Evolutionary conservation across 2,329 filamentous ascomycete species (phyloP).

Genomic region (Trichoderma endophyticum): DNA sequence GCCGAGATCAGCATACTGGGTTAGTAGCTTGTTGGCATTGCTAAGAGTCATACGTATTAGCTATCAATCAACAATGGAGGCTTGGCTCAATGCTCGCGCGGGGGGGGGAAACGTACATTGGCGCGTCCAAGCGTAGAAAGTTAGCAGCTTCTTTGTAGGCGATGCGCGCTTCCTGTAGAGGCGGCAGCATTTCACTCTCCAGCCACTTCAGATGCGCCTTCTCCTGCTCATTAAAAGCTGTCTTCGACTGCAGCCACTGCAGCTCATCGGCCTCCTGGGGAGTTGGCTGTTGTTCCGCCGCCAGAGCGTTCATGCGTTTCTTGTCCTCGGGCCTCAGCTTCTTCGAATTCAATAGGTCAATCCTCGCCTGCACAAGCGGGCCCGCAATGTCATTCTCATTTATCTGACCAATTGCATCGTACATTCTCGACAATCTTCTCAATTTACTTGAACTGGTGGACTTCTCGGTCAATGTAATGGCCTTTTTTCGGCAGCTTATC

Average conservation of each 20-base stretch:
- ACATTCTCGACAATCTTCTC: constrained; percentile 78
- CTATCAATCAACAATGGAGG: background rate
- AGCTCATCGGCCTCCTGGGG: background rate
- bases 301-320: background rate
- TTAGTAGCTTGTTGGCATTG: constrained; percentile 85
- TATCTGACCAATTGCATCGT: constrained; percentile 83
- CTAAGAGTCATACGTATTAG: background rate
- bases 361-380: background rate
- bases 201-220: background rate
- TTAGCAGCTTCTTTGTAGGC: constrained; percentile 81
- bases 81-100: background rate
- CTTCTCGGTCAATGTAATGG: constrained; percentile 61
- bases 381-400: constrained; percentile 45
- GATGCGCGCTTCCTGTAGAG: constrained; percentile 69
- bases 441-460: constrained; percentile 91
- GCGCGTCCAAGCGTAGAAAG: constrained; percentile 58
- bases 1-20: constrained; percentile 86
- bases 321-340: no score
- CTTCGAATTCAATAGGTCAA: background rate
- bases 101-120: constrained; percentile 3
- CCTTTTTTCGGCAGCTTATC: constrained; percentile 71
- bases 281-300: background rate
- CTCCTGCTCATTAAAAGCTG: background rate
- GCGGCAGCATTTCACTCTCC: background rate
- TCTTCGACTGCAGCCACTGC: background rate